These are phyloP conservation scores for Tylopilus felleus DNA, from an alignment of 768 basidiomycete species.

Conservation along the genomic window DNA sequence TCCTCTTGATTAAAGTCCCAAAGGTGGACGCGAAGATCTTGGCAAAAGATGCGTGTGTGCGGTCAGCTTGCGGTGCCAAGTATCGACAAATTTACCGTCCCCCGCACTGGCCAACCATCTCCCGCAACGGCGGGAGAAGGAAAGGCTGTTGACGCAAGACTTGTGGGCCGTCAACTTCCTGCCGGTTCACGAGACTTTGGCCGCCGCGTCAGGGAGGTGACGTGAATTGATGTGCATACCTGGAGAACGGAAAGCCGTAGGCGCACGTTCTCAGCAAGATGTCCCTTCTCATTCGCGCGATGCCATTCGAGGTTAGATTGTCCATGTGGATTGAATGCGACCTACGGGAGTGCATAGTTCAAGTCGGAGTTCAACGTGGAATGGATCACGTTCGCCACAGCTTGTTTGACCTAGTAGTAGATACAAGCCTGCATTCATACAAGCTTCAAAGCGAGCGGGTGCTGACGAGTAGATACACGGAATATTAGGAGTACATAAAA, in stretches of 20 bases:
- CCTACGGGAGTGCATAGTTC: constrained; percentile 11
- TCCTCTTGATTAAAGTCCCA: constrained; percentile 71
- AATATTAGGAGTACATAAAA: constrained; percentile 34
- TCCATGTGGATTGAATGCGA: constrained; percentile 19
- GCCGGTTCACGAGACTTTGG: constrained; percentile 3
- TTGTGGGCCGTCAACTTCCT: constrained; percentile 44
- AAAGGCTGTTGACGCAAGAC: constrained; percentile 64
- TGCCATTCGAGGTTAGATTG: constrained; percentile 23
- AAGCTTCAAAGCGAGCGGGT: constrained; percentile 9
- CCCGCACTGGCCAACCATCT: constrained; percentile 67
- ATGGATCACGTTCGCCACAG: not conserved
- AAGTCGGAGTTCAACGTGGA: not conserved
- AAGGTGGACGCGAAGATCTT: constrained; percentile 53
- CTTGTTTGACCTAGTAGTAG: not conserved
- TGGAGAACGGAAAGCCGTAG: constrained; percentile 35
- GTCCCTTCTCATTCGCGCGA: constrained; percentile 20
- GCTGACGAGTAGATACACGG: constrained; percentile 25
- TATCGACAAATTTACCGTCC: constrained; percentile 47
- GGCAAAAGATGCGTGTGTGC: constrained; percentile 6
- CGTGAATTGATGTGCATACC: constrained; percentile 19
- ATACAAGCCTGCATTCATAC: constrained; percentile 22
- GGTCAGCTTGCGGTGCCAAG: constrained; percentile 10
- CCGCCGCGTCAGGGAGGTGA: not conserved
- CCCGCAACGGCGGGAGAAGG: constrained; percentile 58
- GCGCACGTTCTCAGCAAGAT: constrained; percentile 20